Conservation (phyloP, 768 basidiomycete species). For the Phanerochaete sordida region DNA sequence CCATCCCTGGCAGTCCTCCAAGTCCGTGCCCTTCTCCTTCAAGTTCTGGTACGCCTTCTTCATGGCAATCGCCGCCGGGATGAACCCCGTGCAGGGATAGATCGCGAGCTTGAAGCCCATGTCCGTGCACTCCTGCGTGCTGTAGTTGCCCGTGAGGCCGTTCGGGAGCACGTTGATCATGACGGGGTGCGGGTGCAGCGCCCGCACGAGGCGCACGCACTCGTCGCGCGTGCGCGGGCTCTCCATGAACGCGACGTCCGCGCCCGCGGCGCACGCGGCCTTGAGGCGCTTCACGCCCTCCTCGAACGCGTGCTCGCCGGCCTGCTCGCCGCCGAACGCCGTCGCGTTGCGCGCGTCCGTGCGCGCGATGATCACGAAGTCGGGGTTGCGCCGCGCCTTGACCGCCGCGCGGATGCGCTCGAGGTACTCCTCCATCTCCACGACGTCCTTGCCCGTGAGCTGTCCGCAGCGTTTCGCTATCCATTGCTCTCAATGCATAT, state of each 20-base stretch:
- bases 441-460: slow-evolving; percentile 22
- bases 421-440: slow-evolving; percentile 23
- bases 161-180: slow-evolving; percentile 28
- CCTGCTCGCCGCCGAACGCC: slow-evolving; percentile 19
- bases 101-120: slow-evolving; percentile 25
- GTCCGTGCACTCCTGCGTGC: slow-evolving; percentile 19
- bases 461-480: slow-evolving; percentile 24
- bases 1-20: slow-evolving; percentile 19
- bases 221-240: slow-evolving; percentile 24
- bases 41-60: slow-evolving; percentile 21
- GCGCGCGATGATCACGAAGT: slow-evolving; percentile 22
- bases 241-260: slow-evolving; percentile 27
- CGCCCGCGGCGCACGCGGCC: slow-evolving; percentile 21
- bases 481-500: too few relatives aligned
- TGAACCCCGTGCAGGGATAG: slow-evolving; percentile 26
- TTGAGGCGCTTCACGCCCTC: slow-evolving; percentile 24
- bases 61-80: slow-evolving; percentile 24
- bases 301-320: slow-evolving; percentile 25
- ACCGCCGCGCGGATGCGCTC: slow-evolving; percentile 24
- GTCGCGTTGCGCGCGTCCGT: slow-evolving; percentile 24
- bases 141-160: slow-evolving; percentile 24
- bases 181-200: slow-evolving; percentile 21
- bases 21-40: slow-evolving; percentile 21
- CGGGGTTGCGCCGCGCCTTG: slow-evolving; percentile 20
- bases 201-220: slow-evolving; percentile 21